Evolutionary conservation across 2,329 filamentous ascomycete genomes (phyloP), one percentile per base, ranked within the genome.

Genomic region (Teratosphaeriaceae sp.): DNA sequence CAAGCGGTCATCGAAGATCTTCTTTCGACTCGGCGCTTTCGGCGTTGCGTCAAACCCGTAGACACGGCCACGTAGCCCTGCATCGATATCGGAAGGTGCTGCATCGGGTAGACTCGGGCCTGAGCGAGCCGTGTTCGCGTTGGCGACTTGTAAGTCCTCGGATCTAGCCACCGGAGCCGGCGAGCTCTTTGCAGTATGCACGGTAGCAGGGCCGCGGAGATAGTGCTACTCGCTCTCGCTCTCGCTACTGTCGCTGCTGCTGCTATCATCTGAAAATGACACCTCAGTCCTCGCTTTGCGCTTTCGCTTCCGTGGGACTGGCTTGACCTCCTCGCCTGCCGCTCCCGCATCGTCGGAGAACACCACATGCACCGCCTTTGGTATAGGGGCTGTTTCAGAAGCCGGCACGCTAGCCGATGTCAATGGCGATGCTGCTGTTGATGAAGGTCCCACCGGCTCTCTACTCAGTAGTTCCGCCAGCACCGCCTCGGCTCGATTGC

Each of bases 221-320:
- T 38, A n/a, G 3, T 42, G 24, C 45, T 48, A 48, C 9, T 44
- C 41, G 19, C 30, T 31, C 15, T 45, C 47, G 37, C 44, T 47
- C n/a, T 45, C 46, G 20, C 48, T 48, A 36, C 44, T 46, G 38
- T 38, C 44, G 27, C 37, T 40, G 22, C 46, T 47, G 34, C 44
- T 49, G 31, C 47, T 52, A 3, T 49, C 46, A 18, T 42, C 38
- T 3, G 49, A 51, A n/a, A n/a, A n/a, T 1, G 57, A 58, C 21
- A 60, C 54, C 3, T 61, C 54, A 1, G 62, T 64, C 33, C 60
- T 54, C 3, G 58, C 48, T 43, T 60, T 65, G 27, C 58, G 60
- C 37, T 47, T 57, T 26, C 41, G 34, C n/a, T n/a, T n/a, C n/a
- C n/a, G n/a, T n/a, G n/a, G n/a, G n/a, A n/a, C n/a, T n/a, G n/a